Percentiles rank a stretch among this genome's conserved stretches.
phyloP scores from a whole-genome alignment of 2,329 filamentous ascomycete species.

The Hortaea werneckii region DNA sequence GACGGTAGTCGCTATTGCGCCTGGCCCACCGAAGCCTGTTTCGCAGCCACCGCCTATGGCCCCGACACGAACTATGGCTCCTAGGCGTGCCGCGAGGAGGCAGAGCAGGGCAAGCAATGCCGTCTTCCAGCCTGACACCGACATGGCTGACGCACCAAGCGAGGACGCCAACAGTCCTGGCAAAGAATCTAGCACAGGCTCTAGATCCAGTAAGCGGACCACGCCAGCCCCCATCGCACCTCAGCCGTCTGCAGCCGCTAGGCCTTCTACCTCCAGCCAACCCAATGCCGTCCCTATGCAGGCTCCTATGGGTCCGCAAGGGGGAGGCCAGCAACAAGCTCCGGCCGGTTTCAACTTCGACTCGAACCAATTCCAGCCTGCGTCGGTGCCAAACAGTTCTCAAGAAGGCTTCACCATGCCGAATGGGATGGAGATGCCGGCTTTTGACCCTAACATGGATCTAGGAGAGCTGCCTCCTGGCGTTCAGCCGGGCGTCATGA shows the following conservation, averaged over 20 bases:
- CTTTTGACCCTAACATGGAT: conserved; percentile 8
- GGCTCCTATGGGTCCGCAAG: conserved; percentile 11
- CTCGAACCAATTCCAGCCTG: conserved; percentile 10
- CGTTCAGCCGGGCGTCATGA: conserved; percentile 28
- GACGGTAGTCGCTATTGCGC: conserved; percentile 79
- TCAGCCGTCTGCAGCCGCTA: conserved; percentile 6
- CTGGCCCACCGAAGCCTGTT: conserved; percentile 70
- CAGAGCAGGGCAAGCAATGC: conserved; percentile 61
- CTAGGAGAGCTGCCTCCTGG: conserved; percentile 14
- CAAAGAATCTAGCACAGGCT: neutral
- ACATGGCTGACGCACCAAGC: conserved; percentile 46
- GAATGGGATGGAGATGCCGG: conserved; percentile 4
- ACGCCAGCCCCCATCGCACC: conserved; percentile 1
- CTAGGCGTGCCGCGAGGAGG: conserved; percentile 64
- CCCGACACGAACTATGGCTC: conserved; percentile 51
- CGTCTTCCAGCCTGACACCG: conserved; percentile 29
- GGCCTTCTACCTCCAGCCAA: conserved; percentile 4
- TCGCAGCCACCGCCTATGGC: conserved; percentile 41
- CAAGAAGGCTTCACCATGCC: conserved; percentile 1
- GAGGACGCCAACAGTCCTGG: neutral
- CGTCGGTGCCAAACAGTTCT: neutral
- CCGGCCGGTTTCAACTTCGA: neutral
- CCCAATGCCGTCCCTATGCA: conserved; percentile 15
- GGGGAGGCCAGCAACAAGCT: neutral
- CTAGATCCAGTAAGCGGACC: neutral